These are phyloP conservation scores for Jackrogersella minutella DNA, from an alignment of 495 filamentous ascomycete species.

Conservation along the genomic window DNA sequence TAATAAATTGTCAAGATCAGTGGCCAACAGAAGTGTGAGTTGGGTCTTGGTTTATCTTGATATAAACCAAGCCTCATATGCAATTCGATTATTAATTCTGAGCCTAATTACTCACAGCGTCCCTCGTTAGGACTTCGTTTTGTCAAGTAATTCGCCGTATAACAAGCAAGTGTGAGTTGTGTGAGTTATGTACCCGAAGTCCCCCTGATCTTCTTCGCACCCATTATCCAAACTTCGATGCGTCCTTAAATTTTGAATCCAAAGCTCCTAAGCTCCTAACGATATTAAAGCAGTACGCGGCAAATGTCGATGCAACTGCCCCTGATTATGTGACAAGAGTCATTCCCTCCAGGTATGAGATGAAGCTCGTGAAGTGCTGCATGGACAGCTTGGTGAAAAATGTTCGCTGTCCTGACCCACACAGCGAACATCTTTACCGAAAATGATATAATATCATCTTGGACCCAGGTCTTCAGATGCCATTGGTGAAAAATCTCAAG, in stretches of 20 bases:
- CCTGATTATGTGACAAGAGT: slow-evolving; percentile 1
- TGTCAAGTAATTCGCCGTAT: slow-evolving; percentile 27
- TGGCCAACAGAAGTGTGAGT: not conserved
- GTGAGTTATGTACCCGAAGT: slow-evolving; percentile 23
- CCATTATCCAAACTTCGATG: slow-evolving; percentile 28
- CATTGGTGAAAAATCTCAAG: too few species aligned
- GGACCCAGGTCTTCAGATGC: too few species aligned
- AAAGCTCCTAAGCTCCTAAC: slow-evolving; percentile 22
- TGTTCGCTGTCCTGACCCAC: not conserved
- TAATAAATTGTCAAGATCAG: not conserved
- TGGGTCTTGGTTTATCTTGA: not conserved
- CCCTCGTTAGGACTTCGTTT: slow-evolving; percentile 19
- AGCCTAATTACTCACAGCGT: slow-evolving; percentile 5
- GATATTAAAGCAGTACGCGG: slow-evolving; percentile 23
- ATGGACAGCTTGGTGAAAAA: not conserved
- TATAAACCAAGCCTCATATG: slow-evolving; percentile 9
- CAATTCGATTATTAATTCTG: slow-evolving; percentile 35
- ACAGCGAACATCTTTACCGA: not conserved
- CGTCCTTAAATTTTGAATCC: slow-evolving; percentile 14
- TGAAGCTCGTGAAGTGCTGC: not conserved
- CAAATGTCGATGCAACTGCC: slow-evolving; percentile 2
- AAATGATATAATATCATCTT: too few species aligned
- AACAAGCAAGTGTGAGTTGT: slow-evolving; percentile 17
- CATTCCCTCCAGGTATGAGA: not conserved
- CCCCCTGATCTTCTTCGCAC: slow-evolving; percentile 11